Base-by-base conservation (phyloP, 305 asterid genomes). In the Fraxinus ornus region DNA sequence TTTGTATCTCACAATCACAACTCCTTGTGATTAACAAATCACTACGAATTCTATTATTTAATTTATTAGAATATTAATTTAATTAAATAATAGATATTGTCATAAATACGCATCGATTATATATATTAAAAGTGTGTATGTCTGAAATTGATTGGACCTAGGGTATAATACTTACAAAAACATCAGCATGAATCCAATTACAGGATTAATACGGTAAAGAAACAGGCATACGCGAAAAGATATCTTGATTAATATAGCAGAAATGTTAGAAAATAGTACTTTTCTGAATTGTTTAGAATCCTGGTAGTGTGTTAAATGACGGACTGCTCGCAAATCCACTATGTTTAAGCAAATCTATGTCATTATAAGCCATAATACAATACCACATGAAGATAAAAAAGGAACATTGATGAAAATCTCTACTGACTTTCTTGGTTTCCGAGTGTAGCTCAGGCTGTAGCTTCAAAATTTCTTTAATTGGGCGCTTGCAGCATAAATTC, bases 391-490 rank as follows among this genome's bases (percentile, higher is more conserved):
- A 26, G 71, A 17, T 3, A 85, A 78, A 52, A 52, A 71, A 12
- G 52, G 73, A 55, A 64, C 81, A 22, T 60, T 80, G 64, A 49
- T 39, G 36, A 57, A 80, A 77, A 41, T 81, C 73, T 52, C 75
- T 22, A 87, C 91, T 52, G 55, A 94, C 98, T 90, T 91, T 93
- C 94, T 93, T 95, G 85, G 81, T 79, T 84, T 95, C 98, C 26
- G 94, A 84, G 85, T 95, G 99, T 81, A 95, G 97, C 72, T 97
- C 99, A 19, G 99, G 99, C 82, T 94, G 92, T 85, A 94, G 84
- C 90, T 87, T 94, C 84, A 94, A 82, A 81, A 93, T 89, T 80
- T 95, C 98, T 88, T 95, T 98, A 75, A 94, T 86, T 22, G 97
- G 95, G 32, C 97, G 93, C 98, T 98, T 95, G 90, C 72, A 80